Evolutionary conservation across 2,329 filamentous ascomycete genomes (phyloP), one percentile per base, ranked within the genome.

Genomic region (Chalara sp.): DNA sequence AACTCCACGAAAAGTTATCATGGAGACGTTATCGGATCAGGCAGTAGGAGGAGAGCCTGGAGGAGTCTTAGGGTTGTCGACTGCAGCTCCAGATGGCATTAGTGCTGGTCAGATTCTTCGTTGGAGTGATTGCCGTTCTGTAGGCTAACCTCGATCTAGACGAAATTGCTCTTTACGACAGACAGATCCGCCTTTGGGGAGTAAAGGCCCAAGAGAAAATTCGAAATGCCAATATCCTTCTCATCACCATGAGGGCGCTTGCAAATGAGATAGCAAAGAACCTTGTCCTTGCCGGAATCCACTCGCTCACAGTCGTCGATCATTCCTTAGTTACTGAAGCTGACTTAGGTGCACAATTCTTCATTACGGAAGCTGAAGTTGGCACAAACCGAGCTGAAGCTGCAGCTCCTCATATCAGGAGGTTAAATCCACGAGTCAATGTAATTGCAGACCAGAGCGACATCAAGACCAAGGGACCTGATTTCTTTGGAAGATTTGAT

Each of bases 231-330:
- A 90, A 90, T 63, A 86, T 99, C 60, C 83, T 97, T 44, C 81
- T 99, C 56, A 85, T 99, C 59, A 90, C 84, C 32, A 83, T 96
- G 68, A 88, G 87, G 64, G 90, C 87, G 1, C 80, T 99, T 12
- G 90, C 87, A 52, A 95, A 92, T 66, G 93, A 99, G 71, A 86
- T 97, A 49, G 91, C 93, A 56, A 99, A 99, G 75, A 99, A 97
- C 66, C 83, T 99, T 28, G 92, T 96, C 13, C 81, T 99, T 3
- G 91, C 93, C 28, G 93, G 93, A 53, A 87, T 99, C 61, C 87
- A 87, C 51, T 92, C 89, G 32, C 76, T 99, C 54, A 97, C 92
- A 12, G 83, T 99, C 50, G 76, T 93, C 52, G 93, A 99, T 69
- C 79, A 87, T 62, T 82, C 85, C 49, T 56, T 72, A 7, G 86